Conservation (phyloP, 352 stramenopile species). For the Pythium myriotylum region DNA sequence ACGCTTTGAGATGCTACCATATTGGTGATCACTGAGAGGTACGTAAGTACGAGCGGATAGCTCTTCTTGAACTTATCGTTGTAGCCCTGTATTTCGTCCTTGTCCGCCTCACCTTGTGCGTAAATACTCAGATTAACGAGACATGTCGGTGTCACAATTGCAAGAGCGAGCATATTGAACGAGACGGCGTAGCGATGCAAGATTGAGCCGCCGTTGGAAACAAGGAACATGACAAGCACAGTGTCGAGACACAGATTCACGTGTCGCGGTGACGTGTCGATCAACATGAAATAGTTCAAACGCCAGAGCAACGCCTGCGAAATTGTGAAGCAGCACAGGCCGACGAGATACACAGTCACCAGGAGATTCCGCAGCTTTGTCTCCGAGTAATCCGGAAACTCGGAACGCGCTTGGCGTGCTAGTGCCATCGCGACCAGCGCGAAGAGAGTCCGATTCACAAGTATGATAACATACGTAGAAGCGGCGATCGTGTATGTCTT, state of each 20-base stretch:
- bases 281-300: conserved; percentile 53
- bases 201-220: conserved; percentile 81
- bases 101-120: conserved; percentile 33
- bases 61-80: conserved; percentile 82
- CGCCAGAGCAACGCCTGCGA: conserved; percentile 58
- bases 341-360: conserved; percentile 60
- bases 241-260: conserved; percentile 80
- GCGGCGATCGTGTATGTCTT: conserved; percentile 26
- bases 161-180: conserved; percentile 64
- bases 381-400: conserved; percentile 65
- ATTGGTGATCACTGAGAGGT: conserved; percentile 78
- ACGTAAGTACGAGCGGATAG: conserved; percentile 82
- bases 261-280: conserved; percentile 69
- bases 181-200: conserved; percentile 63
- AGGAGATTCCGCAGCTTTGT: conserved; percentile 66
- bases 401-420: conserved; percentile 38
- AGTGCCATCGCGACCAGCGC: conserved; percentile 28
- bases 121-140: conserved; percentile 52
- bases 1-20: conserved; percentile 79
- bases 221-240: conserved; percentile 83
- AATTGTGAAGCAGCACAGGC: conserved; percentile 51
- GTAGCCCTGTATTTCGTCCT: conserved; percentile 40
- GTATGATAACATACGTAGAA: conserved; percentile 46
- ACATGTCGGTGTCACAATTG: conserved; percentile 50
- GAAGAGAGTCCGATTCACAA: conserved; percentile 45